A percentile compares a stretch with the other conserved stretches of the same genome.
Evolutionary conservation across 1,284 basidiomycete genomes (phyloP).

Genomic region (Naganishia liquefaciens): DNA sequence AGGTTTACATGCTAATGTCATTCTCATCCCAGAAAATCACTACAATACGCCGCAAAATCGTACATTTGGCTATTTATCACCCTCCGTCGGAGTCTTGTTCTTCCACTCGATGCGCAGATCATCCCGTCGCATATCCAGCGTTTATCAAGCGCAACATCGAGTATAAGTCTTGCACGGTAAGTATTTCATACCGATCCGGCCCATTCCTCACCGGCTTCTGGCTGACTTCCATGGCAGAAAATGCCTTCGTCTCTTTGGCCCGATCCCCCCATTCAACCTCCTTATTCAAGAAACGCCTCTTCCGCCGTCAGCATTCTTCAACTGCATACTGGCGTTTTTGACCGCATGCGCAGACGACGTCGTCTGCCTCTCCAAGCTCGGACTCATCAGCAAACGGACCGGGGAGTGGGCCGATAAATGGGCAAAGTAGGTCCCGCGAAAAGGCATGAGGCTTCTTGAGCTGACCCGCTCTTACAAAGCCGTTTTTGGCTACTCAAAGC

Average conservation of each 20-base stretch:
- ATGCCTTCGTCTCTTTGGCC: constrained; percentile 25
- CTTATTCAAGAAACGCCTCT: constrained; percentile 24
- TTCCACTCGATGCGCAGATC: constrained; percentile 2
- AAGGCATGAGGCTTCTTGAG: too few relatives aligned
- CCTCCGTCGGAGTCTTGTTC: not conserved
- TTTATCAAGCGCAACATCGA: constrained; percentile 9
- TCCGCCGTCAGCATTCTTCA: constrained; percentile 19
- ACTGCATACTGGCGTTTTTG: constrained; percentile 9
- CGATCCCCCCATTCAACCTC: constrained; percentile 23
- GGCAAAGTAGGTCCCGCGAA: constrained; percentile 34
- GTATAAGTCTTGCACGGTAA: constrained; percentile 28
- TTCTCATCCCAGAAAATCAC: constrained; percentile 4
- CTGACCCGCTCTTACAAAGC: too few relatives aligned
- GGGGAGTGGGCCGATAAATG: constrained; percentile 34
- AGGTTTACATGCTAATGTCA: not conserved
- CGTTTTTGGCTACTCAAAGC: constrained; percentile 34
- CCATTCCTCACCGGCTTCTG: not conserved
- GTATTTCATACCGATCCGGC: not conserved
- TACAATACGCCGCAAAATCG: constrained; percentile 28
- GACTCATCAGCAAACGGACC: constrained; percentile 29
- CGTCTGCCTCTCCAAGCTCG: constrained; percentile 30
- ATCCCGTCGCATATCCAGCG: constrained; percentile 7
- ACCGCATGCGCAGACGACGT: constrained; percentile 31
- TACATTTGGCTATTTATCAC: constrained; percentile 25
- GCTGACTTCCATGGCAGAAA: not conserved